Percentiles rank a stretch among this genome's conserved stretches.
These are phyloP conservation scores for Tylopilus sp. DNA, from an alignment of 768 basidiomycete species.

Conservation along the genomic window DNA sequence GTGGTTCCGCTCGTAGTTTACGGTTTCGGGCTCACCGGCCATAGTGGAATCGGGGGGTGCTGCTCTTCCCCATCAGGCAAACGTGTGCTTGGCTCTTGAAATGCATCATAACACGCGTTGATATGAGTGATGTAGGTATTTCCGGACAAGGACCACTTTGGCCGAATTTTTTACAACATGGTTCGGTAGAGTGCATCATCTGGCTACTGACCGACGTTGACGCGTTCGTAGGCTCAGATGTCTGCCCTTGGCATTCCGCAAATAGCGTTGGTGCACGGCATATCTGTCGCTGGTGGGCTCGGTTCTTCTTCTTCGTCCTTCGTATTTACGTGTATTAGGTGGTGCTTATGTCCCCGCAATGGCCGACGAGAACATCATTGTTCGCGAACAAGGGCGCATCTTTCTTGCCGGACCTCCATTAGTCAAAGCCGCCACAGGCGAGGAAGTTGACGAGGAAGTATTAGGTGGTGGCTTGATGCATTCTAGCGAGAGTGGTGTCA, in stretches of 20 bases:
- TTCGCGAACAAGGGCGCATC: slow-evolving; percentile 87
- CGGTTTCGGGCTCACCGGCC: slow-evolving; percentile 3
- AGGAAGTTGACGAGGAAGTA: slow-evolving; percentile 89
- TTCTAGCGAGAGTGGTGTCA: slow-evolving; percentile 86
- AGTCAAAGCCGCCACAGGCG: slow-evolving; percentile 93
- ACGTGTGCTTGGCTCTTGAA: slow-evolving; percentile 35
- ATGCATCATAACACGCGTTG: neutral
- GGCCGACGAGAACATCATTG: slow-evolving; percentile 93
- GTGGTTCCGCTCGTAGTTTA: slow-evolving; percentile 21
- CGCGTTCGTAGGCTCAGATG: slow-evolving; percentile 73
- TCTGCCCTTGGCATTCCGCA: slow-evolving; percentile 89
- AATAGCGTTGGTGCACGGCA: slow-evolving; percentile 91
- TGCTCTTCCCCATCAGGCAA: slow-evolving; percentile 88
- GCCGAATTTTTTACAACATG: slow-evolving; percentile 97
- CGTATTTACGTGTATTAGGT: slow-evolving; percentile 38
- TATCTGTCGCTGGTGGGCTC: slow-evolving; percentile 75
- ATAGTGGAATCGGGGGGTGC: slow-evolving; percentile 93
- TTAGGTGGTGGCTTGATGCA: slow-evolving; percentile 92
- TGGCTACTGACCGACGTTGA: slow-evolving; percentile 5
- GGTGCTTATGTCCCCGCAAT: slow-evolving; percentile 96
- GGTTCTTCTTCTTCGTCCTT: neutral
- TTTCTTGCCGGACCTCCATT: slow-evolving; percentile 94
- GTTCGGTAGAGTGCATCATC: slow-evolving; percentile 35
- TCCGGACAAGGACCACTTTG: slow-evolving; percentile 94
- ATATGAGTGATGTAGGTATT: slow-evolving; percentile 51